phyloP scores from a whole-genome alignment of 2,329 filamentous ascomycete genomes.

The Aspergillus alliaceus region DNA sequence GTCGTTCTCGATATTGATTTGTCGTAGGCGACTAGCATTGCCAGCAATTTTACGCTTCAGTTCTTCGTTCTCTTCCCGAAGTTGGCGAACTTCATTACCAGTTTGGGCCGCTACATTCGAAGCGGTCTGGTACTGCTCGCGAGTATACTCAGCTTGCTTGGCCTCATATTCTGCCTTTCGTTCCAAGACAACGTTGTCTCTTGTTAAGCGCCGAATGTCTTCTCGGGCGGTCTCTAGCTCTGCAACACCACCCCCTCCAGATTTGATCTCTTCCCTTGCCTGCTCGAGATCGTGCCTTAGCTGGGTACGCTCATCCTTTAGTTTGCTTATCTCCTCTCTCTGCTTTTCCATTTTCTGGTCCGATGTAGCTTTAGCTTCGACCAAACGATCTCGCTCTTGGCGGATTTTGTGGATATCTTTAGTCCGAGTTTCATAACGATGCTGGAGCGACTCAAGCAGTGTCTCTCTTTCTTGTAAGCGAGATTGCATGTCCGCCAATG shows the following conservation, averaged over 20 bases:
- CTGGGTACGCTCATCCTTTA: constrained; percentile 42
- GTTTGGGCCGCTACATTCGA: constrained; percentile 46
- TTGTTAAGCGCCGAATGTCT: constrained; percentile 38
- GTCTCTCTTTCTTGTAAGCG: constrained; percentile 35
- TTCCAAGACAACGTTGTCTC: constrained; percentile 36
- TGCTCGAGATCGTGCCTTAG: constrained; percentile 41
- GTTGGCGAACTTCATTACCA: constrained; percentile 36
- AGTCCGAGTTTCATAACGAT: constrained; percentile 45
- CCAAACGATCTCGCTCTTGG: constrained; percentile 35
- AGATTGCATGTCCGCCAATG: constrained; percentile 25
- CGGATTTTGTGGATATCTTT: constrained; percentile 39
- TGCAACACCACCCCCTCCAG: constrained; percentile 39
- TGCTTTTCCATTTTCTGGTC: constrained; percentile 36
- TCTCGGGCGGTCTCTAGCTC: constrained; percentile 43
- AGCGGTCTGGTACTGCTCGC: constrained; percentile 48
- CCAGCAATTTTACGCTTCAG: constrained; percentile 38
- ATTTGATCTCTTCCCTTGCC: constrained; percentile 40
- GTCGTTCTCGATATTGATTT: constrained; percentile 37
- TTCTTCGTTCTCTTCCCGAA: constrained; percentile 38
- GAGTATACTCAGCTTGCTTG: constrained; percentile 47
- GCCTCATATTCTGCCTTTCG: constrained; percentile 42
- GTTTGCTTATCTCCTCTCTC: constrained; percentile 37
- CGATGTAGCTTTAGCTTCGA: constrained; percentile 27
- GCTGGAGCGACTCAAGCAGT: constrained; percentile 38
- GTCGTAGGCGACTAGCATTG: constrained; percentile 38